Percentiles rank a stretch among this genome's conserved stretches.
phyloP scores from a whole-genome alignment of 371 early-diverging fungal species.

The Lichtheimia corymbifera region DNA sequence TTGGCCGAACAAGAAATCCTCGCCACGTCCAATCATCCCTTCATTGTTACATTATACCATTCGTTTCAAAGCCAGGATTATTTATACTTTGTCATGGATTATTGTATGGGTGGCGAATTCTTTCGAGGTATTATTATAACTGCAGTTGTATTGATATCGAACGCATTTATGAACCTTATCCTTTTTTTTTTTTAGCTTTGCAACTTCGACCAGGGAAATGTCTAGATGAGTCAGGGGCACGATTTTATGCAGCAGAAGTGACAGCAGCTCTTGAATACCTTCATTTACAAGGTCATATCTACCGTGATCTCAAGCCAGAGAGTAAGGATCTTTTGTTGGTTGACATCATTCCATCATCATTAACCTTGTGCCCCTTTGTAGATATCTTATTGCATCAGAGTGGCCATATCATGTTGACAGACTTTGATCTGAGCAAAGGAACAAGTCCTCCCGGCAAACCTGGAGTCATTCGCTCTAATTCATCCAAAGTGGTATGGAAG shows the following conservation, averaged over 20 bases:
- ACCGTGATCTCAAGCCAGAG: conserved; percentile 98
- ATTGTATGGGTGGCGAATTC: conserved; percentile 98
- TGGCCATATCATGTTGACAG: conserved; percentile 97
- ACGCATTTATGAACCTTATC: neutral
- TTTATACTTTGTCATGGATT: conserved; percentile 97
- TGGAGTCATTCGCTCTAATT: conserved; percentile 67
- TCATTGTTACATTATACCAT: conserved; percentile 96
- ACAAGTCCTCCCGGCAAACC: conserved; percentile 78
- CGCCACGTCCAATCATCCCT: conserved; percentile 93
- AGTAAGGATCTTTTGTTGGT: conserved; percentile 55
- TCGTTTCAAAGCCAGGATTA: conserved; percentile 94
- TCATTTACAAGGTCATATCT: conserved; percentile 92
- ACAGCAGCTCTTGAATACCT: conserved; percentile 88
- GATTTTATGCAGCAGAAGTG: conserved; percentile 97
- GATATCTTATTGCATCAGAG: conserved; percentile 91
- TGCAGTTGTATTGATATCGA: conserved; percentile 37
- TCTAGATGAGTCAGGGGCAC: conserved; percentile 79
- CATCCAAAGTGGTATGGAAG: conserved; percentile 44
- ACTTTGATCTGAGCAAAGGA: conserved; percentile 95
- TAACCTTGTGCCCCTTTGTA: conserved; percentile 18
- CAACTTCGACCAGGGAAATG: conserved; percentile 80
- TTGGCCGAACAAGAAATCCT: conserved; percentile 96
- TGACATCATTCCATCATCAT: neutral
- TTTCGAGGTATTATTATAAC: conserved; percentile 65
- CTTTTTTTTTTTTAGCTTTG: conserved; percentile 38